Evolutionary conservation across 441 rosid genomes (phyloP).

Genomic region (Manihot esculenta): DNA sequence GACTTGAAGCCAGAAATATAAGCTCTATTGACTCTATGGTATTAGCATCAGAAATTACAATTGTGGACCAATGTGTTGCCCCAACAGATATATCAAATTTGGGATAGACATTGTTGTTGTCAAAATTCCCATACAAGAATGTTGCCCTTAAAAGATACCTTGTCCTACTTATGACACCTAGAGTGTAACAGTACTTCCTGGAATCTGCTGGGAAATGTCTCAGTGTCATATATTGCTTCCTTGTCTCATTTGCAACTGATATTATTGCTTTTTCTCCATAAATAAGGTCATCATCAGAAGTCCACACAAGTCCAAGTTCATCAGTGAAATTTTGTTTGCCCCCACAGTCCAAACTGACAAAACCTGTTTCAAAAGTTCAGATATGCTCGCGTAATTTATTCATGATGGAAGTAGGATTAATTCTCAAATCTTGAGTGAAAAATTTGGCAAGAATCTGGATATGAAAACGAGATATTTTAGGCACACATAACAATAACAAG

Average conservation of each 20-base stretch:
- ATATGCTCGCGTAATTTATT: slow-evolving; percentile 16
- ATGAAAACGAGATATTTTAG: background rate
- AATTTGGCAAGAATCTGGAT: background rate
- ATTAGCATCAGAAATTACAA: slow-evolving; percentile 73
- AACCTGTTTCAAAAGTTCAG: slow-evolving; percentile 53
- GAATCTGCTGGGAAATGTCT: slow-evolving; percentile 94
- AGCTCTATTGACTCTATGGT: slow-evolving; percentile 72
- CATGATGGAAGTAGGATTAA: background rate
- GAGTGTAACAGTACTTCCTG: slow-evolving; percentile 83
- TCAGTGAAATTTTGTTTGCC: slow-evolving; percentile 69
- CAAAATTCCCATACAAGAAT: slow-evolving; percentile 89
- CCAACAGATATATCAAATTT: slow-evolving; percentile 89
- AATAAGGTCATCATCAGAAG: slow-evolving; percentile 55
- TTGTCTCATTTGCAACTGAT: slow-evolving; percentile 57
- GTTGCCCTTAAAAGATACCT: slow-evolving; percentile 89
- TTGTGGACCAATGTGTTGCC: slow-evolving; percentile 88
- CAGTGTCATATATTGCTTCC: slow-evolving; percentile 67
- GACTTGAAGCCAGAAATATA: slow-evolving; percentile 74
- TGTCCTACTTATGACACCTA: slow-evolving; percentile 65
- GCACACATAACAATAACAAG: background rate
- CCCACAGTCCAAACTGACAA: slow-evolving; percentile 93
- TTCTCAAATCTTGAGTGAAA: background rate
- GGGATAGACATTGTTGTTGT: slow-evolving; percentile 82
- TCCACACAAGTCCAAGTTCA: slow-evolving; percentile 80
- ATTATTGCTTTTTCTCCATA: slow-evolving; percentile 65